Evolutionary conservation across 768 basidiomycete genomes (phyloP), one percentile per base, ranked within the genome.

Genomic region (Pleurotus giganteus): DNA sequence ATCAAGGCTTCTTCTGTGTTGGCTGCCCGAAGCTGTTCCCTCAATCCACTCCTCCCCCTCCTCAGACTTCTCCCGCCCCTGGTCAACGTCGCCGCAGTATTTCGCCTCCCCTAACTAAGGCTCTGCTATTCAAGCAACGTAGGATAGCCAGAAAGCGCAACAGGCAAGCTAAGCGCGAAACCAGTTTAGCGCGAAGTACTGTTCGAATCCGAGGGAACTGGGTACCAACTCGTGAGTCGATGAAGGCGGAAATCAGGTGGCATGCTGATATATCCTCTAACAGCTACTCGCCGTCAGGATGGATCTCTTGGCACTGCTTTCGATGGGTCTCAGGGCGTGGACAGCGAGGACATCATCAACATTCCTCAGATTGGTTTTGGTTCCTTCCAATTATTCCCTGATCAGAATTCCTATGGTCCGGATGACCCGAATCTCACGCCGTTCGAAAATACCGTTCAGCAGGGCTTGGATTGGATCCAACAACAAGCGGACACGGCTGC

Each of bases 321-420:
- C 56, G 81, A 88, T 62, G 86, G 87, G 1, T 74, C 82, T n/a
- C 71, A 72, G 29, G 85, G 85, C 29, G 83, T 88, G 17, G 86
- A 89, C 63, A 81, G 78, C 53, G 80, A 84, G 60, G 86, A 88
- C 57, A 83, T 88, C 47, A 57, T 75, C 53, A 80, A 68, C 57
- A 83, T 84, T 54, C 81, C 81, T 0, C 36, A 77, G 9, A 80
- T 88, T 57, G 79, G 76, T 4, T 86, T 85, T 59, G 69, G 75
- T 28, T 73, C 81, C 15, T 85, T 85, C 74, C 83, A 81, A 55
- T 59, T 86, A 23, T 87, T 88, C 76, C 86, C 87, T 17, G 85
- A 89, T 61, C 87, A 88, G 64, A 75, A 81, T 57, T 63, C 67
- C 32, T 87, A 86, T 59, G 78, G 69, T 27, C 55, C 74, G 21